Conservation (phyloP, 345 rosid genomes). For the Ceriops tagal region DNA sequence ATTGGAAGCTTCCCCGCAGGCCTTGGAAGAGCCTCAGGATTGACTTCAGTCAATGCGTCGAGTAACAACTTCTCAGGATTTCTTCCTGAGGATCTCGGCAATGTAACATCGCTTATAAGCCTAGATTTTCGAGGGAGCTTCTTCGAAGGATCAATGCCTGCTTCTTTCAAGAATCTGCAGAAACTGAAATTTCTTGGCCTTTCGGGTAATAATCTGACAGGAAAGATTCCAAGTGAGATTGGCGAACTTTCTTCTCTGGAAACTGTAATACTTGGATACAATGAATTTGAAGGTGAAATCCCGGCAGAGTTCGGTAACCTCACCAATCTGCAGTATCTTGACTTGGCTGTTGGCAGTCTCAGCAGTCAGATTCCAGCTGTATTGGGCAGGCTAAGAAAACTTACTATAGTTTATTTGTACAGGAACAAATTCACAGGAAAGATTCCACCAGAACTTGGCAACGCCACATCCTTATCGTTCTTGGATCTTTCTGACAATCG, state of each 20-base stretch:
- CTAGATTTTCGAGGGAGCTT: conserved; percentile 81
- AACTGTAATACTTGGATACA: conserved; percentile 79
- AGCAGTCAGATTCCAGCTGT: conserved; percentile 69
- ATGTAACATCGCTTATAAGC: conserved; percentile 56
- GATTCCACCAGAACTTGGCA: conserved; percentile 66
- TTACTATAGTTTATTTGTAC: conserved; percentile 62
- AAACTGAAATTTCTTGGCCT: conserved; percentile 81
- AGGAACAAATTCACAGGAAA: conserved; percentile 61
- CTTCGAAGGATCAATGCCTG: conserved; percentile 65
- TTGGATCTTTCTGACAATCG: conserved; percentile 82
- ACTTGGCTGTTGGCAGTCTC: conserved; percentile 67
- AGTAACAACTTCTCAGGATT: conserved; percentile 78
- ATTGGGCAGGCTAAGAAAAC: conserved; percentile 56
- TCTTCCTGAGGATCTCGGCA: conserved; percentile 82
- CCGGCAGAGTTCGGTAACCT: conserved; percentile 77
- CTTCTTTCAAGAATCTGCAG: conserved; percentile 57
- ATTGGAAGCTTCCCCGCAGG: conserved; percentile 69
- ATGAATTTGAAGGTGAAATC: conserved; percentile 67
- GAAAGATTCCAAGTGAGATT: conserved; percentile 60
- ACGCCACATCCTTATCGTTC: conserved; percentile 45
- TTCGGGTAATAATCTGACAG: conserved; percentile 86
- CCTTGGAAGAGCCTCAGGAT: conserved; percentile 59
- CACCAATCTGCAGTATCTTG: conserved; percentile 73
- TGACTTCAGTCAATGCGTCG: conserved; percentile 70
- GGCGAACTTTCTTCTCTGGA: conserved; percentile 73